A percentile compares a stretch with the other conserved stretches of the same genome.
phyloP scores from a whole-genome alignment of 1,139 yeast genomes.

The Blastobotrys niveus region DNA sequence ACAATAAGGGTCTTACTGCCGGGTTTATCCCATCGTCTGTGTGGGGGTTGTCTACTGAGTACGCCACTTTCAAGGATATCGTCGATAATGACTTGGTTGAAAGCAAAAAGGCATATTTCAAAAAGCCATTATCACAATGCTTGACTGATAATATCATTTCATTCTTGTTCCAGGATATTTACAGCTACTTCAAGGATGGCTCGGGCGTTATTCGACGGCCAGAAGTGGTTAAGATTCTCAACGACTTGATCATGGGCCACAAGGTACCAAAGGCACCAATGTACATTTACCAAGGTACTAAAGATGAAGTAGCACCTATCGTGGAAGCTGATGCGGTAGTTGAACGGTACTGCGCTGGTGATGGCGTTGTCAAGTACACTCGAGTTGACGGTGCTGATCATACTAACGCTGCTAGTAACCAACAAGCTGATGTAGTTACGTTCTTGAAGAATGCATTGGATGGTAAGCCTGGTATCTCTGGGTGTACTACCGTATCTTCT shows the following conservation, averaged over 20 bases:
- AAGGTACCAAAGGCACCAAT: constrained; percentile 24
- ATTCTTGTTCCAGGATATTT: constrained; percentile 21
- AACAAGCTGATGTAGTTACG: background rate
- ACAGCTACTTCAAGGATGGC: constrained; percentile 22
- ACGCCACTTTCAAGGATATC: constrained; percentile 21
- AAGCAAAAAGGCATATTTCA: constrained; percentile 16
- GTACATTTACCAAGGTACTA: constrained; percentile 29
- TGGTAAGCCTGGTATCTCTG: background rate
- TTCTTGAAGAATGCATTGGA: constrained; percentile 1
- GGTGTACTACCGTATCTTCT: constrained; percentile 5
- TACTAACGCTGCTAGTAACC: background rate
- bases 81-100: constrained; percentile 18
- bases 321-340: constrained; percentile 21
- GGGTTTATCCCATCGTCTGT: constrained; percentile 30
- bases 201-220: constrained; percentile 13
- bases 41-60: constrained; percentile 30
- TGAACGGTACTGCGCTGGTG: constrained; percentile 11
- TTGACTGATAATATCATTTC: constrained; percentile 17
- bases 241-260: constrained; percentile 19
- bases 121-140: constrained; percentile 18
- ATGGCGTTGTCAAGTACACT: constrained; percentile 20
- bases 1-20: constrained; percentile 20
- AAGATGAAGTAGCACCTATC: constrained; percentile 27
- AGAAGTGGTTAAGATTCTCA: constrained; percentile 15
- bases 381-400: constrained; percentile 24